Percentiles rank a stretch among this genome's conserved stretches.
Conservation (phyloP, 306 rosid species). For the Glycine soja region DNA sequence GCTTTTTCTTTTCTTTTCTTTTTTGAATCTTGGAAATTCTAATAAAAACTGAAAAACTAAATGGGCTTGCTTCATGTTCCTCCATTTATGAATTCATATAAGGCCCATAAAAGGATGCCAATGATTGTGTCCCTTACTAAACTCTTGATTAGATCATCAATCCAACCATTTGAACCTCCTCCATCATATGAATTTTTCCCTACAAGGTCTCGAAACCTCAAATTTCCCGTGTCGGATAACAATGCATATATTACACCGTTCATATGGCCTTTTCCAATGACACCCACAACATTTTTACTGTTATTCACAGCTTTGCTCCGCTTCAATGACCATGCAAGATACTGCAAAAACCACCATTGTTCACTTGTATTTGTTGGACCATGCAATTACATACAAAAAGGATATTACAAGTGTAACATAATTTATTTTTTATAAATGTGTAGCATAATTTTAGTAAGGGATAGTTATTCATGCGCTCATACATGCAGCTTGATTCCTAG, state of each 20-base stretch:
- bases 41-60: not conserved
- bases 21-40: not conserved
- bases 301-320: constrained; percentile 92
- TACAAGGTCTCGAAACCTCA: constrained; percentile 76
- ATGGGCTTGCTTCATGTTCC: constrained; percentile 8
- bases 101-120: constrained; percentile 76
- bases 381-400: not conserved
- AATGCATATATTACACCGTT: constrained; percentile 81
- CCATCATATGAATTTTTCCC: constrained; percentile 56
- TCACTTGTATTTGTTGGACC: not conserved
- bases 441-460: not conserved
- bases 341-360: constrained; percentile 55
- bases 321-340: constrained; percentile 92
- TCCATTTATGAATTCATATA: constrained; percentile 66
- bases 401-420: not conserved
- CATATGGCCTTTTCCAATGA: constrained; percentile 93
- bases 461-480: not conserved
- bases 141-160: constrained; percentile 56
- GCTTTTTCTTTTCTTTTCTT: not conserved
- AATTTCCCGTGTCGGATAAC: constrained; percentile 68
- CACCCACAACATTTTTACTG: constrained; percentile 85
- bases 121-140: constrained; percentile 75
- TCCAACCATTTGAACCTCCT: constrained; percentile 48
- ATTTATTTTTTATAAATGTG: too few relatives aligned
- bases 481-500: not conserved